A percentile compares a stretch with the other conserved stretches of the same genome.
These are phyloP conservation scores for Pittosporum tobira DNA, from an alignment of 129 eudicot genomes.

Conservation along the genomic window DNA sequence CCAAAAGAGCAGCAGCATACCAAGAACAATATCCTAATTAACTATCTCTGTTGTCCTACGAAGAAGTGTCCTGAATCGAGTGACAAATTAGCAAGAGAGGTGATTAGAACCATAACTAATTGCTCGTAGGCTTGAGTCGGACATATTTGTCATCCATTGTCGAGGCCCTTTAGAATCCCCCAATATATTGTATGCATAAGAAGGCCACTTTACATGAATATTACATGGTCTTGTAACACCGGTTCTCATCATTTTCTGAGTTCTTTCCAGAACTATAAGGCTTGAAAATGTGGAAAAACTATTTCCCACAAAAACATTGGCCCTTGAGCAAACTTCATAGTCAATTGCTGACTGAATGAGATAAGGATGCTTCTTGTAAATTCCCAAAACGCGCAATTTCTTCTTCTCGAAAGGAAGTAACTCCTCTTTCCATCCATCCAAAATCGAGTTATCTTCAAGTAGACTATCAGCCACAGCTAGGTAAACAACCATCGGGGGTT, in stretches of 20 bases:
- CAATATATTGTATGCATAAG: conserved; percentile 72
- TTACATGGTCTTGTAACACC: conserved; percentile 39
- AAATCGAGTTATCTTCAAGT: conserved; percentile 61
- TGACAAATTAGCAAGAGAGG: conserved; percentile 32
- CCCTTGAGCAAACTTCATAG: conserved; percentile 77
- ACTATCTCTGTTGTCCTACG: no score
- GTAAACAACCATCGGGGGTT: conserved; percentile 47
- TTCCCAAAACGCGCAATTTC: conserved; percentile 43
- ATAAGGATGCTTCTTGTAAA: conserved; percentile 58
- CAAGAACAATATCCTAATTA: neutral
- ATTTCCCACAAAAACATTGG: conserved; percentile 80
- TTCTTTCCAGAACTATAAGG: conserved; percentile 80
- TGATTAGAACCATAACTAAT: conserved; percentile 76
- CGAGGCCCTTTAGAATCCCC: conserved; percentile 52
- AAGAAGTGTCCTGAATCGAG: no score
- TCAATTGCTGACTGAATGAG: conserved; percentile 86
- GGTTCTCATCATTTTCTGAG: conserved; percentile 39
- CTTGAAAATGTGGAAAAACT: conserved; percentile 95
- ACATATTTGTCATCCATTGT: conserved; percentile 66
- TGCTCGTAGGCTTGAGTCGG: conserved; percentile 52
- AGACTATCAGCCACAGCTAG: conserved; percentile 84
- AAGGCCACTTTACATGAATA: conserved; percentile 54
- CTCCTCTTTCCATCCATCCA: conserved; percentile 63
- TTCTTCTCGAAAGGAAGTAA: conserved; percentile 72
- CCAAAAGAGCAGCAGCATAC: neutral